A percentile compares a stretch with the other conserved stretches of the same genome.
Evolutionary conservation across 805 yeast genomes (phyloP).

Genomic region (Barnettozyma californica): DNA sequence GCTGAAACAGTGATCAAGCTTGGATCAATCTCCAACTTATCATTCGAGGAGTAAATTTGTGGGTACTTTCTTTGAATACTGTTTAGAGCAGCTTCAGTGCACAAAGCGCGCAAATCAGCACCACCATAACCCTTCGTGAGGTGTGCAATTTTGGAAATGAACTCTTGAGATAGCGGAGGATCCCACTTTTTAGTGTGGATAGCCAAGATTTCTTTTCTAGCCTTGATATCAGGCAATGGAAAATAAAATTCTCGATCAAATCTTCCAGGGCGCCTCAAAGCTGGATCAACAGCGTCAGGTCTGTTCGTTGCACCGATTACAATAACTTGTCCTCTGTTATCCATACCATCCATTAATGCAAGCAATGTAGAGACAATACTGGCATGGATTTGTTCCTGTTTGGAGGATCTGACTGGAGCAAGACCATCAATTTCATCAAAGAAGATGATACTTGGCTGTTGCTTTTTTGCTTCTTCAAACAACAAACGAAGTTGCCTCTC

Average conservation of each 20-base stretch:
- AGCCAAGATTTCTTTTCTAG: slow-evolving; percentile 70
- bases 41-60: slow-evolving; percentile 75
- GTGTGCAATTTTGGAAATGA: slow-evolving; percentile 63
- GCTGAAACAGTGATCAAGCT: slow-evolving; percentile 65
- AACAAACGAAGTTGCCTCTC: slow-evolving; percentile 86
- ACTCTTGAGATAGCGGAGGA: slow-evolving; percentile 56
- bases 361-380: slow-evolving; percentile 91
- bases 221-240: slow-evolving; percentile 80
- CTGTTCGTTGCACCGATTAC: slow-evolving; percentile 98
- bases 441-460: slow-evolving; percentile 93
- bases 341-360: slow-evolving; percentile 99
- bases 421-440: slow-evolving; percentile 98
- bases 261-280: slow-evolving; percentile 93
- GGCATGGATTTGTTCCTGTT: slow-evolving; percentile 98
- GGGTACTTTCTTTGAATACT: slow-evolving; percentile 92
- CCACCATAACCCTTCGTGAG: slow-evolving; percentile 97
- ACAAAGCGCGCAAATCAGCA: slow-evolving; percentile 89
- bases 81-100: slow-evolving; percentile 92
- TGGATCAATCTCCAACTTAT: slow-evolving; percentile 72
- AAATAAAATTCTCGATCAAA: slow-evolving; percentile 96
- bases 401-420: slow-evolving; percentile 96
- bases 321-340: slow-evolving; percentile 94
- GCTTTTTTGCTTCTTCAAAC: slow-evolving; percentile 93
- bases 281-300: slow-evolving; percentile 98
- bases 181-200: slow-evolving; percentile 91